phyloP scores from a whole-genome alignment of 2,329 filamentous ascomycete species.

The Alternaria arborescens region DNA sequence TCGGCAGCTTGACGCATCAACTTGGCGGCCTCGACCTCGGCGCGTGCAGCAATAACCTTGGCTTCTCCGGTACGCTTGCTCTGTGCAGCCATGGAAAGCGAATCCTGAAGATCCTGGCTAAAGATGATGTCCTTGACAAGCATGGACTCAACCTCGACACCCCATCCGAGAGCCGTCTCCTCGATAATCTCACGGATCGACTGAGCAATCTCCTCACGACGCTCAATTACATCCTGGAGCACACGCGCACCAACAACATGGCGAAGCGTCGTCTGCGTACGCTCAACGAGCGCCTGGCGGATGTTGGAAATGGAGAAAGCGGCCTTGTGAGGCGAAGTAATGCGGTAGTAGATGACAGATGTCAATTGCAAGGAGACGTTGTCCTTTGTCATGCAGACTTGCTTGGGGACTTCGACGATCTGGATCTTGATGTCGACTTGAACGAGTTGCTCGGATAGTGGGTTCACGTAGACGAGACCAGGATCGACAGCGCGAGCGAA shows the following conservation, averaged over 20 bases:
- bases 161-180: conserved; percentile 92
- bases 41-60: conserved; percentile 97
- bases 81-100: conserved; percentile 96
- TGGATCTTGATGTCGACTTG: conserved; percentile 99
- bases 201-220: conserved; percentile 94
- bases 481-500: conserved; percentile 97
- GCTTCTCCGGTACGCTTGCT: conserved; percentile 98
- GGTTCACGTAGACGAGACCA: conserved; percentile 96
- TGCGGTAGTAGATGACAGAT: conserved; percentile 99
- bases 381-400: conserved; percentile 99
- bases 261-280: conserved; percentile 95
- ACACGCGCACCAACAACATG: conserved; percentile 96
- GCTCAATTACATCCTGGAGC: conserved; percentile 97
- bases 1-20: conserved; percentile 71
- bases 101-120: conserved; percentile 93
- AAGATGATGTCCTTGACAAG: conserved; percentile 99
- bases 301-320: conserved; percentile 97
- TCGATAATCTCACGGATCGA: conserved; percentile 98
- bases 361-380: conserved; percentile 94
- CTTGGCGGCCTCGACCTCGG: conserved; percentile 91
- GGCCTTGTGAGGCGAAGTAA: conserved; percentile 92
- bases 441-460: conserved; percentile 85
- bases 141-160: conserved; percentile 96
- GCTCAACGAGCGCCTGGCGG: conserved; percentile 94
- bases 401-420: conserved; percentile 94